Evolutionary conservation across 1,284 basidiomycete genomes (phyloP).

Genomic region (Heterobasidion irregulare): DNA sequence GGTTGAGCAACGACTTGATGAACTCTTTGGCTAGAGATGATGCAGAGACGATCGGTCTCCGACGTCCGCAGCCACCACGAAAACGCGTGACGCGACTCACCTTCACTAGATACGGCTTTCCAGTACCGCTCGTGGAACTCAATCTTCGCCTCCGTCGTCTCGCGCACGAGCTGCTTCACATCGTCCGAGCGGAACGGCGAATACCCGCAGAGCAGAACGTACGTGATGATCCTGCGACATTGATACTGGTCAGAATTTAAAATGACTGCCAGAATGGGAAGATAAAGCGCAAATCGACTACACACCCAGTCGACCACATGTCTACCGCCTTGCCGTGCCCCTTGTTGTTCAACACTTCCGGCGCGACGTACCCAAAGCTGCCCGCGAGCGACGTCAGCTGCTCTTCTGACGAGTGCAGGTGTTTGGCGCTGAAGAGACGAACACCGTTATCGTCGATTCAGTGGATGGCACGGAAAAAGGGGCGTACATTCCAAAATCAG

Average conservation of each 20-base stretch:
- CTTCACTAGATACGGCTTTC: slow-evolving; percentile 77
- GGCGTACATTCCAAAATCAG: slow-evolving; percentile 91
- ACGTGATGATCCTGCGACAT: slow-evolving; percentile 75
- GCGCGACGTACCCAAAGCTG: slow-evolving; percentile 90
- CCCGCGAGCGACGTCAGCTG: slow-evolving; percentile 81
- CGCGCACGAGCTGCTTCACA: slow-evolving; percentile 65
- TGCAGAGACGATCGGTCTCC: background rate
- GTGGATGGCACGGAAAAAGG: background rate
- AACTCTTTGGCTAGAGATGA: slow-evolving; percentile 70
- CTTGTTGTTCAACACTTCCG: slow-evolving; percentile 78
- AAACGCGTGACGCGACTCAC: slow-evolving; percentile 24
- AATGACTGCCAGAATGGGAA: background rate
- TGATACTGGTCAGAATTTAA: background rate
- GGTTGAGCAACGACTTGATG: slow-evolving; percentile 65
- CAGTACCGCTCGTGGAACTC: slow-evolving; percentile 93
- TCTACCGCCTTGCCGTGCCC: slow-evolving; percentile 93
- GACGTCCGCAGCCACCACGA: background rate
- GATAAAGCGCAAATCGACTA: slow-evolving; percentile 5
- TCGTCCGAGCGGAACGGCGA: slow-evolving; percentile 89
- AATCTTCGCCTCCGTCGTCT: slow-evolving; percentile 78
- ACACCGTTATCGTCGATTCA: background rate
- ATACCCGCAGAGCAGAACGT: slow-evolving; percentile 89
- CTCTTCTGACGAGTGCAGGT: slow-evolving; percentile 72
- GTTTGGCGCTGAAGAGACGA: slow-evolving; percentile 59
- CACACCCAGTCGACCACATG: slow-evolving; percentile 87